Evolutionary conservation across 1,284 basidiomycete species (phyloP), one percentile per base, ranked within the genome.

Genomic region (Thelephora terrestris): DNA sequence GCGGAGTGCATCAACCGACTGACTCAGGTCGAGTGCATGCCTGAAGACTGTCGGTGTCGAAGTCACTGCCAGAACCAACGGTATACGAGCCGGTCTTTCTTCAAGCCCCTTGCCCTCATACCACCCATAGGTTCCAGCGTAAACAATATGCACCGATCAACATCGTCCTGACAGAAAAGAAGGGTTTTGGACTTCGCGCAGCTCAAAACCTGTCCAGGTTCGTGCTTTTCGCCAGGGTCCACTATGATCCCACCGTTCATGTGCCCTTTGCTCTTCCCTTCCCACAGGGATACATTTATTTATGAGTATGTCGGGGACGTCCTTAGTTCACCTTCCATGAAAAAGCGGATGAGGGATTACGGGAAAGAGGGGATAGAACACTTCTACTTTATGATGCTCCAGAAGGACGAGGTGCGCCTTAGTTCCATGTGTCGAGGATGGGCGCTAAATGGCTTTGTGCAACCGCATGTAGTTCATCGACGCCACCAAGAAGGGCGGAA

Each of bases 311-410:
- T 99, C 23, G 96, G 96, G 39, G 96, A 99, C 58, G 92, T 99
- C 18, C 89, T 99, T 55, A 85, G 81, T 51, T 86, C 91, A 40
- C 71, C 75, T 16, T 85, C 85, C 16, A 97, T 99, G 64, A 80
- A 87, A 64, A 91, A 91, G 63, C 82, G 95, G 36, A 98, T 99
- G 92, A 79, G 87, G 45, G 83, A 87, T 35, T 99, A 99, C 63
- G 92, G 83, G 2, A 77, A 85, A 38, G 92, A 97, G 64, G 94
- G 94, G 16, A 93, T 98, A 54, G 75, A 81, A 49, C 95, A 99
- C 66, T 99, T 99, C 61, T 99, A 99, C 69, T 99, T 99, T 61
- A 99, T 99, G 96, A 95, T 97, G 89, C 69, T 99, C 49, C 96
- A 98, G 66, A 92, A 91, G 59, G 93, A 97, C 57, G 93, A 99